Conservation (phyloP, 768 basidiomycete species). For the Coprinopsis sp. region DNA sequence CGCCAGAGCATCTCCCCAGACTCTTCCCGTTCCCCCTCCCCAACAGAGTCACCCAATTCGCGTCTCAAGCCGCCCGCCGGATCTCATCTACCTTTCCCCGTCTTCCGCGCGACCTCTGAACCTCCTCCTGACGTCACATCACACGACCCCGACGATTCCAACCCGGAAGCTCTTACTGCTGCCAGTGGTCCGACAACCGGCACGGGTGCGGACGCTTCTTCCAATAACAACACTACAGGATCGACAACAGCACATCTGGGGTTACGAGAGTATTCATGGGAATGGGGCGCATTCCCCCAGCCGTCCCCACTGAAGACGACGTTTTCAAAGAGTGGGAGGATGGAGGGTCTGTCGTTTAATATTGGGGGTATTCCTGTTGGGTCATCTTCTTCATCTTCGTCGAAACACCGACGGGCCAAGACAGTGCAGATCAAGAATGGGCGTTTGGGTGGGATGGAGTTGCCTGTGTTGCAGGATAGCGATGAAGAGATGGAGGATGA, state of each 20-base stretch:
- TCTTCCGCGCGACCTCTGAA: slow-evolving; percentile 54
- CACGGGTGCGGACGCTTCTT: too few species aligned
- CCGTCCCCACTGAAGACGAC: slow-evolving; percentile 60
- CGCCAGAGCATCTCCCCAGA: slow-evolving; percentile 14
- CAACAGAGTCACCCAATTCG: slow-evolving; percentile 13
- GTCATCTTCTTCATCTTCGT: too few species aligned
- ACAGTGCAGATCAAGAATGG: slow-evolving; percentile 16
- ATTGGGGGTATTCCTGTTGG: slow-evolving; percentile 21
- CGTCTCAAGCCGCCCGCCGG: slow-evolving; percentile 25
- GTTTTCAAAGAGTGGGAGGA: slow-evolving; percentile 44
- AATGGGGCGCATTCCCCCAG: slow-evolving; percentile 88
- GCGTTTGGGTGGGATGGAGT: slow-evolving; percentile 14
- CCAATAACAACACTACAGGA: slow-evolving; percentile 4
- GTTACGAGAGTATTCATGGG: slow-evolving; percentile 82
- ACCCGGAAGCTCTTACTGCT: slow-evolving; percentile 3
- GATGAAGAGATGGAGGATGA: slow-evolving; percentile 22
- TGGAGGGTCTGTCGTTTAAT: slow-evolving; percentile 22
- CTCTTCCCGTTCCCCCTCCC: slow-evolving; percentile 17
- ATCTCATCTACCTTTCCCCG: slow-evolving; percentile 17
- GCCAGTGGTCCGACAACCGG: too few species aligned
- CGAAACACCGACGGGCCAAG: slow-evolving; percentile 25
- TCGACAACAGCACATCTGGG: slow-evolving; percentile 16
- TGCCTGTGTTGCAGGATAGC: slow-evolving; percentile 15
- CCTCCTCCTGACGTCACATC: slow-evolving; percentile 49
- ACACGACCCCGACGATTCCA: slow-evolving; percentile 11